Percentiles rank a stretch among this genome's conserved stretches.
phyloP scores from a whole-genome alignment of 441 rosid species.

The Corymbia citriodora region DNA sequence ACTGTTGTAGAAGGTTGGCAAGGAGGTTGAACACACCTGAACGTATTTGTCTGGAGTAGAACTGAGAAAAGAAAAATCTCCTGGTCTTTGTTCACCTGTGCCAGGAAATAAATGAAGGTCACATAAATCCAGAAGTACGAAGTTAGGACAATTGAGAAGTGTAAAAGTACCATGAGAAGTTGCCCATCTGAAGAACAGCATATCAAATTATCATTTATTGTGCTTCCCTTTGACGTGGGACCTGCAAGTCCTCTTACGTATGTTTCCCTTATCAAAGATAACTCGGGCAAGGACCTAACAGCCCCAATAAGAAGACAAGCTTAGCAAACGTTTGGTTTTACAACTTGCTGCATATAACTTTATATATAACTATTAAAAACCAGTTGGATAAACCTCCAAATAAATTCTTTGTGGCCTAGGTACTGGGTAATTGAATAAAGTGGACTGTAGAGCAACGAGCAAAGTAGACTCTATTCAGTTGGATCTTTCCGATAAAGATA shows the following conservation, averaged over 20 bases:
- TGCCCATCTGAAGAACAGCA: slow-evolving; percentile 74
- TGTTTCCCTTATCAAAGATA: slow-evolving; percentile 59
- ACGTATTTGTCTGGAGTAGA: slow-evolving; percentile 47
- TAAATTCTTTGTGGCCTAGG: not conserved
- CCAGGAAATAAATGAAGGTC: slow-evolving; percentile 4
- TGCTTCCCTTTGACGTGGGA: slow-evolving; percentile 39
- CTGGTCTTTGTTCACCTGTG: slow-evolving; percentile 75
- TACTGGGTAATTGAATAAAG: not conserved
- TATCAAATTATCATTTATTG: slow-evolving; percentile 38
- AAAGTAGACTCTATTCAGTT: not conserved
- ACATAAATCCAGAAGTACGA: not conserved
- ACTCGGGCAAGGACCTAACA: slow-evolving; percentile 77
- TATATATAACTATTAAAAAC: not conserved
- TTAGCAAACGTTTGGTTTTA: not conserved
- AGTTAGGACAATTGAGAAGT: not conserved
- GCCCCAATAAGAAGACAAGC: not conserved
- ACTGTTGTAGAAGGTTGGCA: not conserved
- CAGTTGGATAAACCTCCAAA: not conserved
- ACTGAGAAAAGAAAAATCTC: slow-evolving; percentile 64
- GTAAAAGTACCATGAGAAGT: slow-evolving; percentile 59
- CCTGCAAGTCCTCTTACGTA: slow-evolving; percentile 55
- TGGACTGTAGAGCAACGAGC: not conserved
- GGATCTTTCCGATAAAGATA: not conserved
- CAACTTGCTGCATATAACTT: not conserved
- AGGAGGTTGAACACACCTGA: slow-evolving; percentile 29